Base-by-base conservation (phyloP, 305 asterid genomes). In the Rubia tinctorum region DNA sequence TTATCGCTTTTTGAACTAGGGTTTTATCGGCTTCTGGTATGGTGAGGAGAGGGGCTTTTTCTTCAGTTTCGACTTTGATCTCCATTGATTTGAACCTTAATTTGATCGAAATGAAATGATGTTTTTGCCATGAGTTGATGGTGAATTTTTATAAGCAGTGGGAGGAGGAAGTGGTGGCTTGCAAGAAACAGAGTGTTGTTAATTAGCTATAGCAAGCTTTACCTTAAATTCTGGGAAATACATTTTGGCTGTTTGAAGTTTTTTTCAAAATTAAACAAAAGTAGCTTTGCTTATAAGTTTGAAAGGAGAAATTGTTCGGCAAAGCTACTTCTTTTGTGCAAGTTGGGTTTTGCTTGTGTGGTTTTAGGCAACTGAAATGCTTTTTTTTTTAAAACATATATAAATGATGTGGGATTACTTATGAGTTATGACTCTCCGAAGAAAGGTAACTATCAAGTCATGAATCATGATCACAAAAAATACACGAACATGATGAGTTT, bases 1-100 rank as follows among this genome's bases (percentile, higher is more conserved):
- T 90, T 42, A 91, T 91, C 76, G 95, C 98, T 84, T 88, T 83
- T 68, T 93, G 98, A 78, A 91, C 76, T 58, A 83, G 80, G 81
- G 76, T 93, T 79, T 88, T 80, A 69, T 91, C 87, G 20, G 86
- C 85, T 78, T 91, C 86, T 2, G 93, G 88, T 8, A 80, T 6
- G 23, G n/a, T 49, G 55, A 91, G 83, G 25, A 93, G 83, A 42
- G 95, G 89, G 34, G 30, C 80, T 14, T 73, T 78, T 77, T 81
- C 79, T 17, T 89, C 89, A 18, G 8, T 53, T 73, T 78, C 86
- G 27, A 79, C 88, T 39, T 79, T 84, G 37, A 88, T 85, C 85
- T 90, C 91, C 97, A 89, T 89, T 30, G 34, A 30, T 30, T 44
- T 15, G 74, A 22, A 37, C 14, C 69, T 69, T 55, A n/a, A 9